A percentile compares a stretch with the other conserved stretches of the same genome.
phyloP scores from a whole-genome alignment of 2,329 filamentous ascomycete species.

The Cladosporium oxysporum region DNA sequence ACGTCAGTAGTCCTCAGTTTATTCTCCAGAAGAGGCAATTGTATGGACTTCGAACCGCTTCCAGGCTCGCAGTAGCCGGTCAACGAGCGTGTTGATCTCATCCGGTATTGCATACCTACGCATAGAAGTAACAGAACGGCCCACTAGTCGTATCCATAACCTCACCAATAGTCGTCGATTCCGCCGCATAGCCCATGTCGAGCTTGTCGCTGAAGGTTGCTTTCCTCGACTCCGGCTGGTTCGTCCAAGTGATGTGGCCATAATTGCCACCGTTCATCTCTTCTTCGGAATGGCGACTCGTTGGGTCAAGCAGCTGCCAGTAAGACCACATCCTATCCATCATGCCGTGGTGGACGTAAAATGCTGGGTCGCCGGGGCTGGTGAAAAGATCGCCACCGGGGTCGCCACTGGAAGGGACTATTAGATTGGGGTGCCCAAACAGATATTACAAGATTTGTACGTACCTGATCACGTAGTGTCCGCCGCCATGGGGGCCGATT shows the following conservation, averaged over 20 bases:
- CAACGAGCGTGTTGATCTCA: not conserved
- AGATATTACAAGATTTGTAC: not conserved
- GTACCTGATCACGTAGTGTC: slow-evolving; percentile 45
- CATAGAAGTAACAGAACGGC: slow-evolving; percentile 50
- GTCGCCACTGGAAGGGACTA: slow-evolving; percentile 32
- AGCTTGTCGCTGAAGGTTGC: slow-evolving; percentile 45
- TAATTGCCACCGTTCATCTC: slow-evolving; percentile 34
- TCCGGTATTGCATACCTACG: not conserved
- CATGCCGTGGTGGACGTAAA: slow-evolving; percentile 50
- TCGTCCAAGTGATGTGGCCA: slow-evolving; percentile 19
- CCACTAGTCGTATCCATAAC: slow-evolving; percentile 45
- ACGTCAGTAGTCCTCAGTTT: not conserved
- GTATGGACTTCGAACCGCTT: not conserved
- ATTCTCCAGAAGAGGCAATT: not conserved
- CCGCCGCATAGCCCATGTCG: slow-evolving; percentile 36
- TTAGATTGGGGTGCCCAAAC: not conserved
- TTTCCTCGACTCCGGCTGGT: slow-evolving; percentile 29
- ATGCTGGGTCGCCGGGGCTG: slow-evolving; percentile 47
- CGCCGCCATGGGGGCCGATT: slow-evolving; percentile 45
- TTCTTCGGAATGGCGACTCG: slow-evolving; percentile 12
- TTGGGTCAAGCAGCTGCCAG: slow-evolving; percentile 38
- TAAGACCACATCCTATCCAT: slow-evolving; percentile 47
- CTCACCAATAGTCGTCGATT: slow-evolving; percentile 29
- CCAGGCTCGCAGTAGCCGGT: not conserved
- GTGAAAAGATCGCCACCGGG: slow-evolving; percentile 45